Evolutionary conservation across 805 yeast genomes (phyloP).

Genomic region (Lipomyces oligophaga): DNA sequence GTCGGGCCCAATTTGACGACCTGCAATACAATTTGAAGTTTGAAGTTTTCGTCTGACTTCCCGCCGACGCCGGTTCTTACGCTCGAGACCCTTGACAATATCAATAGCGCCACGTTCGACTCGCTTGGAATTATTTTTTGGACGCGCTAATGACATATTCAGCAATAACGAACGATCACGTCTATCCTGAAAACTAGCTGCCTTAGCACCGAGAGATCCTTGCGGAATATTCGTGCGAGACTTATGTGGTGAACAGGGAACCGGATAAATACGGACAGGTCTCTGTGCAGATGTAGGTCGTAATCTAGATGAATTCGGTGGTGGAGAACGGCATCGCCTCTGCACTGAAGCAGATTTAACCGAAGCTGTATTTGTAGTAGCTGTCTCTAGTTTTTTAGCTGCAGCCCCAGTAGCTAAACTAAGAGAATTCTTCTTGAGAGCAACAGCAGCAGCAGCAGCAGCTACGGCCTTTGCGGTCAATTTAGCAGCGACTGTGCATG

Average conservation of each 20-base stretch:
- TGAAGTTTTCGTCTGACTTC: slow-evolving; percentile 3
- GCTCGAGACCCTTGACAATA: slow-evolving; percentile 28
- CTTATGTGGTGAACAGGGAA: not conserved
- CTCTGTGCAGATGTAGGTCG: slow-evolving; percentile 15
- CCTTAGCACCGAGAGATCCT: not conserved
- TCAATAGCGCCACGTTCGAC: slow-evolving; percentile 26
- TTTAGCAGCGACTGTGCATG: not conserved
- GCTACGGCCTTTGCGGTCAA: not conserved
- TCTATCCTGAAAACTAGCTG: not conserved
- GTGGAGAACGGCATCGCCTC: slow-evolving; percentile 9
- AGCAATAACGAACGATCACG: not conserved
- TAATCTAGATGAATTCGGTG: not conserved
- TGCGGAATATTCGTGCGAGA: not conserved
- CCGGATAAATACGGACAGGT: not conserved
- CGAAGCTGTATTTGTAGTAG: slow-evolving; percentile 3
- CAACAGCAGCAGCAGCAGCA: slow-evolving; percentile 8
- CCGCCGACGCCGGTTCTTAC: slow-evolving; percentile 20
- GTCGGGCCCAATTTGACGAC: not conserved
- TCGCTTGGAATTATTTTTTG: not conserved
- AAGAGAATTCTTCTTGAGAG: too few relatives aligned
- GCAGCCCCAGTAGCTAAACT: slow-evolving; percentile 6
- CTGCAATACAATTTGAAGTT: not conserved
- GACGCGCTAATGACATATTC: not conserved
- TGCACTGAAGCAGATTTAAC: slow-evolving; percentile 4
- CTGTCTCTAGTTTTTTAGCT: not conserved